Base-by-base conservation (phyloP, 768 basidiomycete genomes). In the Phlebiopsis gigantea region DNA sequence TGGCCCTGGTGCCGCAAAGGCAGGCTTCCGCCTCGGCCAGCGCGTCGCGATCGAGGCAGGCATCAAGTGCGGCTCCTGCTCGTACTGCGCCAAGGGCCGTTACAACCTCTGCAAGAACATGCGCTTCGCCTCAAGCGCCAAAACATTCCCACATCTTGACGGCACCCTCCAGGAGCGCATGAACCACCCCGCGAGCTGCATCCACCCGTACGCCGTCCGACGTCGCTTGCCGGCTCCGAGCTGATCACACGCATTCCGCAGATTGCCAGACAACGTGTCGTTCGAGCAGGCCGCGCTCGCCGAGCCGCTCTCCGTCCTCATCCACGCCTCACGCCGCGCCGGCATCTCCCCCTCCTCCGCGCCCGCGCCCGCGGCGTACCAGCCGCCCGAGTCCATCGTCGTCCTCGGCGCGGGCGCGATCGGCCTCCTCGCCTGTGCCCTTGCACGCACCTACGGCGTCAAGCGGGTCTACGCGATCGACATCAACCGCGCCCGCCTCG, bases 11-110 rank as follows among this genome's bases (percentile, higher is more conserved):
- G 17, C 50, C 5, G n/a, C 50, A 4, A 24, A n/a, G n/a, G 19
- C 50, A 8, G 65, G 79, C 65, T 73, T 93, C 57, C 69, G 73
- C 14, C 80, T 86, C 21, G 93, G 94, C 31, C 88, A 93, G 69
- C 85, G 90, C 53, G 94, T 98, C 52, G 95, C 93, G 25, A 88
- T 98, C 69, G 95, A 98, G 70, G 89, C 91, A 5, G 95, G 95
- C 26, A 84, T 95, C 68, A 85, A 87, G 78, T 98, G 95, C 74
- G 82, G 82, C 56, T 75, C 76, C 42, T 93, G 90, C 73, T 70
- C 75, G 29, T 85, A 77, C 68, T 93, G 91, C 72, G 61, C 71
- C 34, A 76, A 81, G 59, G 90, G 89, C 14, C 82, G 92, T 21
- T 98, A 98, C 76, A 98, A 98, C 75, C 82, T 98, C 57, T 98